These are phyloP conservation scores for Dichotomopilus funicola DNA, from an alignment of 2,329 filamentous ascomycete genomes.

Conservation along the genomic window DNA sequence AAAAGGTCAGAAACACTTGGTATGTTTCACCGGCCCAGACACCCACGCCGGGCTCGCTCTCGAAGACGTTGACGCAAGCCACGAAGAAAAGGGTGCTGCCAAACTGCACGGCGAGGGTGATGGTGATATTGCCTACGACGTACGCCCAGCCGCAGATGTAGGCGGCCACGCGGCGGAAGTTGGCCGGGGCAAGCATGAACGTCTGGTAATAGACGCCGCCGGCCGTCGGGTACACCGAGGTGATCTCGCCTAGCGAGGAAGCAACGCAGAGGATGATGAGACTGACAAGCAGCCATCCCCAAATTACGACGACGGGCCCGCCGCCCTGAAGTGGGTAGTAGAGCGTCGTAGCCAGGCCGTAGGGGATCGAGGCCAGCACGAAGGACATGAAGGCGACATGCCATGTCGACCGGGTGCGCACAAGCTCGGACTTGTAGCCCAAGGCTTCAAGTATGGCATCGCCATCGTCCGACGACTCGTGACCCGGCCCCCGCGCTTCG, in stretches of 20 bases:
- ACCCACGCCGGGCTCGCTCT: constrained; percentile 36
- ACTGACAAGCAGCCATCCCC: constrained; percentile 60
- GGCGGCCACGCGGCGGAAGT: constrained; percentile 56
- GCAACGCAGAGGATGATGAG: constrained; percentile 65
- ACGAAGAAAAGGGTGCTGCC: constrained; percentile 62
- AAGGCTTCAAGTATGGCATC: constrained; percentile 58
- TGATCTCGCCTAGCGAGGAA: constrained; percentile 65
- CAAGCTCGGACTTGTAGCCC: constrained; percentile 60
- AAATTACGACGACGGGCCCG: constrained; percentile 63
- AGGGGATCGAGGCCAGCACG: constrained; percentile 67
- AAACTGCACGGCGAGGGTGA: constrained; percentile 77
- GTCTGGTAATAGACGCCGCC: constrained; percentile 75
- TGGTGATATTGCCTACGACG: constrained; percentile 73
- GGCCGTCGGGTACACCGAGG: constrained; percentile 68
- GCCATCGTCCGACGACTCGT: constrained; percentile 32
- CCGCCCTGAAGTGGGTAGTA: constrained; percentile 61
- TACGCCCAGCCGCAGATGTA: constrained; percentile 74
- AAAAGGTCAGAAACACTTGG: constrained; percentile 66
- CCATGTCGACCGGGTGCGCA: constrained; percentile 58
- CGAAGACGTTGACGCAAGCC: constrained; percentile 50
- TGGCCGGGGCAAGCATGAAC: constrained; percentile 61
- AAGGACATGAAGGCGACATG: constrained; percentile 73
- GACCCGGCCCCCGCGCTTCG: background rate
- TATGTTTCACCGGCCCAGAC: constrained; percentile 48
- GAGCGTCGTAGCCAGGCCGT: constrained; percentile 64